phyloP scores from a whole-genome alignment of 768 basidiomycete genomes.

The Termitomyces sp. region DNA sequence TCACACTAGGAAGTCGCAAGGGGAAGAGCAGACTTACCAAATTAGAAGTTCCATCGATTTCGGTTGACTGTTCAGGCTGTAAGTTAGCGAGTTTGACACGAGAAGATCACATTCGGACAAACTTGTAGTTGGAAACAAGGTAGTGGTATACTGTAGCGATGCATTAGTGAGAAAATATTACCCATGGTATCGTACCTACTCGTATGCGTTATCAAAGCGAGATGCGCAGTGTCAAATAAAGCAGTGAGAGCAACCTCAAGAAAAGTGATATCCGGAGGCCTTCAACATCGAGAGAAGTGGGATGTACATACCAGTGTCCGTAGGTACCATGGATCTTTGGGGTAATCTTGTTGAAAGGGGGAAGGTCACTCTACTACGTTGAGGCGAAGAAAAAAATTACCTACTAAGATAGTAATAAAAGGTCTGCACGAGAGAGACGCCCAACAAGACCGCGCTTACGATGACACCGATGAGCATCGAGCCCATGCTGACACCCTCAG shows the following conservation, averaged over 20 bases:
- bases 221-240: slow-evolving; percentile 41
- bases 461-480: slow-evolving; percentile 15
- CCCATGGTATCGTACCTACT: slow-evolving; percentile 22
- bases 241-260: slow-evolving; percentile 34
- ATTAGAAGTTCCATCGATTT: slow-evolving; percentile 17
- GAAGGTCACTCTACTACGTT: neutral
- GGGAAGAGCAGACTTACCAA: slow-evolving; percentile 17
- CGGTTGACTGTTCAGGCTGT: slow-evolving; percentile 16
- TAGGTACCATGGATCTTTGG: slow-evolving; percentile 15
- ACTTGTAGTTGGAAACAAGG: slow-evolving; percentile 16
- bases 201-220: slow-evolving; percentile 41
- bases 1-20: neutral
- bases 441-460: slow-evolving; percentile 16
- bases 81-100: neutral
- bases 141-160: slow-evolving; percentile 14
- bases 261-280: neutral
- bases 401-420: slow-evolving; percentile 17
- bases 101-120: neutral
- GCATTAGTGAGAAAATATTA: neutral
- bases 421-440: slow-evolving; percentile 16
- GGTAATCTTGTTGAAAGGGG: slow-evolving; percentile 8
- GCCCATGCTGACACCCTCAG: slow-evolving; percentile 13
- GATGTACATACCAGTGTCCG: slow-evolving; percentile 6
- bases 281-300: neutral
- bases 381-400: neutral